Percentiles rank a stretch among this genome's conserved stretches.
Evolutionary conservation across 192 early-diverging fungal species (phyloP).

Genomic region (Coemansia asiatica): DNA sequence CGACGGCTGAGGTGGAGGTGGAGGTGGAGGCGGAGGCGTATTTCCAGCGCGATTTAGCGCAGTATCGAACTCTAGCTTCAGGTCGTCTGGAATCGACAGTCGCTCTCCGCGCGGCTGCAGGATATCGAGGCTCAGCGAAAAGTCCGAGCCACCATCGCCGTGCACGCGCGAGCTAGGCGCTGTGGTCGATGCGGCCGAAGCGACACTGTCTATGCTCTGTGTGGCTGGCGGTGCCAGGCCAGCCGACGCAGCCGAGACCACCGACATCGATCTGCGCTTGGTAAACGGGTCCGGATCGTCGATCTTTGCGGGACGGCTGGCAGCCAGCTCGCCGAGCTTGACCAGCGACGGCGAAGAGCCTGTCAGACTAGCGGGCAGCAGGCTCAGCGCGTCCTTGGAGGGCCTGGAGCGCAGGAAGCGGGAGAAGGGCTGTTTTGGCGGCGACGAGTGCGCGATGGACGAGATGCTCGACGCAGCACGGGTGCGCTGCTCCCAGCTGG

Average conservation of each 20-base stretch:
- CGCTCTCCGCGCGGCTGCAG: conserved; percentile 27
- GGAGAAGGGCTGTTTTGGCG: background rate
- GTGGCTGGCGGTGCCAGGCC: background rate
- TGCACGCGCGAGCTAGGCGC: conserved; percentile 6
- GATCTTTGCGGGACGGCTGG: conserved; percentile 6
- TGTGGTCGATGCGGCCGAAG: background rate
- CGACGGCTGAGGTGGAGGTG: too few species aligned
- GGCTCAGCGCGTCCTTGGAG: conserved; percentile 6
- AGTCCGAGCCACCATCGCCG: conserved; percentile 36
- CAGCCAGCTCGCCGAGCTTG: conserved; percentile 4
- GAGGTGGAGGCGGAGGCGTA: too few species aligned
- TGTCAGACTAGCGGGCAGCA: conserved; percentile 2
- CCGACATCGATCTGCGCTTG: conserved; percentile 50
- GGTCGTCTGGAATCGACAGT: conserved; percentile 41
- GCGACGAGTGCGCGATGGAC: conserved; percentile 16
- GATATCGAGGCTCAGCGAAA: conserved; percentile 40
- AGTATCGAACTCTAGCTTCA: conserved; percentile 52
- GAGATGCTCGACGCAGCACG: conserved; percentile 14
- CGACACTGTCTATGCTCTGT: background rate
- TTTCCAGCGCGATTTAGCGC: conserved; percentile 32
- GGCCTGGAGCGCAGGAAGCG: background rate
- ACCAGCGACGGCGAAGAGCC: conserved; percentile 22
- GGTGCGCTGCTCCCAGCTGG: conserved; percentile 25
- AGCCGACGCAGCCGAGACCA: conserved; percentile 22
- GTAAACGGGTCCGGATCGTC: conserved; percentile 11